Base-by-base conservation (phyloP, 371 early-diverging fungal genomes). In the Dentiscutata heterogama region DNA sequence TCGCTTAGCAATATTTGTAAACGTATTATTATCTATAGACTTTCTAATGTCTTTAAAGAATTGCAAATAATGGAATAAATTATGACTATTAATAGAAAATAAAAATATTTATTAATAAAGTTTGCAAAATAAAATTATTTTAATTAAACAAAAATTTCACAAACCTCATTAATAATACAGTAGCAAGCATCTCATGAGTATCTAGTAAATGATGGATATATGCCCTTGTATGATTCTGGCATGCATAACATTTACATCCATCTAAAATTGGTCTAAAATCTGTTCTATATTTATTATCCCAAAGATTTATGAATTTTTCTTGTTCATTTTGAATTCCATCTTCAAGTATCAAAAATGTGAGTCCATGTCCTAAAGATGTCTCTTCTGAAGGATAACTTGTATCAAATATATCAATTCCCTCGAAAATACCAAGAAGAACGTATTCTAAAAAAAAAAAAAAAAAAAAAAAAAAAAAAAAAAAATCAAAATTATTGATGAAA, bases 181-280 rank as follows among this genome's bases (percentile, higher is more conserved):
- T 91, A 7, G 90, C 95, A 73, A 95, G 86, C 95, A 95, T 95
- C 85, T 95, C 96, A 64, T 93, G 93, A 6, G 94, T 89, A 70
- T 88, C 89, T 67, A 94, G 81, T 54, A 95, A 86, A 81, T 95
- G 96, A 84, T 94, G 92, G 75, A 94, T 89, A 83, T 94, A 95
- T 7, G 95, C 92, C 42, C 93, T 90, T 29, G 93, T 90, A 86
- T 95, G 93, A 42, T 87, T 87, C 65, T 88, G 84, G 83, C 96
- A 95, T 20, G 94, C 86, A 73, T 91, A 90, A 82, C 95, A 95
- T 54, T 85, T 84, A 83, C 95, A 95, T 11, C 87, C 88, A 11
- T 84, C 58, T 53, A 91, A 88, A 5, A 95, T 83, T 42, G 93
- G 92, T 5, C 88, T 87, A 84, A 93, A 93, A 31, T 92, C 88